Evolutionary conservation across 2,329 filamentous ascomycete genomes (phyloP), one percentile per base, ranked within the genome.

Genomic region (Fragosphaeria purpurea): DNA sequence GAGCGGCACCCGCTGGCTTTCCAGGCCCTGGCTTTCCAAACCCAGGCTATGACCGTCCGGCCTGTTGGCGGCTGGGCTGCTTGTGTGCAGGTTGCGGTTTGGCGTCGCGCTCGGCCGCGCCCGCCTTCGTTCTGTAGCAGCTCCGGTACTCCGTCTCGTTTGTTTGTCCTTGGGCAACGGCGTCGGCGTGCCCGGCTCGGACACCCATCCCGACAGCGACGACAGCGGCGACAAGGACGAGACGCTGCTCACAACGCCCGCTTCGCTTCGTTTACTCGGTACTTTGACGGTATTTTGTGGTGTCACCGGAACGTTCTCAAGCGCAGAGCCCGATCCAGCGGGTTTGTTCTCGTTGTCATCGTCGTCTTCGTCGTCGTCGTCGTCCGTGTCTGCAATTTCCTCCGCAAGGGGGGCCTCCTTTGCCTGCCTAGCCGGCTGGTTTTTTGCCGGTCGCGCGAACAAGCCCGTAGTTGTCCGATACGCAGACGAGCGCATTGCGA

Each of bases 361-460:
- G 22, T 22, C 22, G 22, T 22, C 22, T 3, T 5, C 37, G 7
- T 73, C 71, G 9, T 70, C 51, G 30, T 53, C 51, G 6, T 53
- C 72, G 39, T 77, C 74, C 1, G 74, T 75, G 52, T 77, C 74
- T 0, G 74, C 71, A 34, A 77, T 75, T 51, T 75, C 72, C 2
- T 52, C 50, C 2, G 41, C 45, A n/a, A 43, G 11, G 32, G 7
- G 5, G 9, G 2, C 3, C 11, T 33, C n/a, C 11, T 33, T 35
- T 22, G 22, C 22, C 22, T 22, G 2, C 22, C 22, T 22, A 22
- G 22, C 22, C 22, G 22, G n/a, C 6, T 22, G 22, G 11, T 41
- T 10, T 42, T 12, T 13, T 37, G 48, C 4, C 6, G 43, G 22
- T 22, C 22, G 22, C 22, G 22, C 22, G 22, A 22, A 22, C 22